These are phyloP conservation scores for Cystofilobasidium ferigula DNA, from an alignment of 768 basidiomycete species.

Conservation along the genomic window DNA sequence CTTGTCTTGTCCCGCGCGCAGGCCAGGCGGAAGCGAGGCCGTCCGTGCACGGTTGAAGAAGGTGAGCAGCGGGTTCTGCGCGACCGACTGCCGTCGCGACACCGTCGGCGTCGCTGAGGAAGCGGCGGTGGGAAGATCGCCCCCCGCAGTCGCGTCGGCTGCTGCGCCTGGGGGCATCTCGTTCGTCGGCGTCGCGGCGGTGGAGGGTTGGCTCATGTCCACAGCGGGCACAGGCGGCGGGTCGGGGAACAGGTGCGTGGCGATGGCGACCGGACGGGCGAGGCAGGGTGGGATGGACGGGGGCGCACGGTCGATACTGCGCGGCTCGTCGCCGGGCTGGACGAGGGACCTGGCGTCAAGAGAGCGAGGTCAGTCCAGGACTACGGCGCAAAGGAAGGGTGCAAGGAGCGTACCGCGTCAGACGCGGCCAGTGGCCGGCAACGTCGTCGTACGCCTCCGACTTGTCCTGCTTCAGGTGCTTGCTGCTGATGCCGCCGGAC, in stretches of 20 bases:
- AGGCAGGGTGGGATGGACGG: not conserved
- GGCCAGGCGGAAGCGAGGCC: slow-evolving; percentile 4
- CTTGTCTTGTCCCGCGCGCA: no score
- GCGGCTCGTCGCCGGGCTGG: not conserved
- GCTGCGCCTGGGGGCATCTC: not conserved
- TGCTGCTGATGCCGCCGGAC: not conserved
- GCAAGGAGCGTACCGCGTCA: slow-evolving; percentile 7
- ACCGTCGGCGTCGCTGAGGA: not conserved
- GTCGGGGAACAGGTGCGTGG: slow-evolving; percentile 14
- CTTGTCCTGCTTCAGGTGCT: not conserved
- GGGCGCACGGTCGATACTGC: not conserved
- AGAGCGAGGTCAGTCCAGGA: not conserved
- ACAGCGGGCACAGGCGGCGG: not conserved
- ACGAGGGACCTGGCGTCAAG: not conserved
- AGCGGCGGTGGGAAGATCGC: not conserved
- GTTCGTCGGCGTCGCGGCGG: no score
- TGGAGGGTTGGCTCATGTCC: not conserved
- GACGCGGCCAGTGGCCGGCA: slow-evolving; percentile 5
- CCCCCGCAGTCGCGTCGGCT: not conserved
- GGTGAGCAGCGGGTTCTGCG: slow-evolving; percentile 5
- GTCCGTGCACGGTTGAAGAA: slow-evolving; percentile 20
- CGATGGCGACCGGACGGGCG: slow-evolving; percentile 6
- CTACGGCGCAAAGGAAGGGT: no score
- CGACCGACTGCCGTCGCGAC: not conserved
- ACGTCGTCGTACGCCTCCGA: slow-evolving; percentile 6